Evolutionary conservation across 2,329 filamentous ascomycete genomes (phyloP).

Genomic region (Neopestalotiopsis clavispora): DNA sequence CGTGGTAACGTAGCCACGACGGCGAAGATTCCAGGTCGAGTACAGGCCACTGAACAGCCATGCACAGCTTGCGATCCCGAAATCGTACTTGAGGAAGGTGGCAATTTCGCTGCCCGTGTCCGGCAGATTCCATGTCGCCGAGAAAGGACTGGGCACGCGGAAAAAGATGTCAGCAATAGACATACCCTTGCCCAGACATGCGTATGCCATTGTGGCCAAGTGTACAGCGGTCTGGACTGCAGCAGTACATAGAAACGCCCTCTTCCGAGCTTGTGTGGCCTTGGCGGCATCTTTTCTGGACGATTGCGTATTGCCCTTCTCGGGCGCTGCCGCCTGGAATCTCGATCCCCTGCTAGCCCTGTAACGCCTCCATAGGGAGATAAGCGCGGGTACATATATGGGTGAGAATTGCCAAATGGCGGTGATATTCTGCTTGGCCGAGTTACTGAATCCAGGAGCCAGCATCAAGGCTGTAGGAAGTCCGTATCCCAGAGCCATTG

Average conservation of each 20-base stretch:
- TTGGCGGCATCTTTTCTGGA: background rate
- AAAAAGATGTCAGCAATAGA: slow-evolving; percentile 12
- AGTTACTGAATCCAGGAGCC: slow-evolving; percentile 12
- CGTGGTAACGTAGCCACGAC: slow-evolving; percentile 28
- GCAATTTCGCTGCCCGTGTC: slow-evolving; percentile 7
- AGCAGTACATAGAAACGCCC: slow-evolving; percentile 17
- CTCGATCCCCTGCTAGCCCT: background rate
- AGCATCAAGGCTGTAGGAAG: slow-evolving; percentile 23
- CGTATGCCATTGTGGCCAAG: slow-evolving; percentile 17
- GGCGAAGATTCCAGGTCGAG: slow-evolving; percentile 29
- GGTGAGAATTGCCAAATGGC: slow-evolving; percentile 16
- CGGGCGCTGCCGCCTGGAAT: background rate
- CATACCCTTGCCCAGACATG: slow-evolving; percentile 7
- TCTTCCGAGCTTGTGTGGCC: slow-evolving; percentile 20
- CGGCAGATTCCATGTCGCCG: background rate
- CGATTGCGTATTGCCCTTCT: background rate
- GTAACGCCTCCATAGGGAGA: background rate
- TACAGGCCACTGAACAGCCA: slow-evolving; percentile 22
- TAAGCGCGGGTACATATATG: slow-evolving; percentile 14
- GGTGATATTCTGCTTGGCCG: slow-evolving; percentile 7
- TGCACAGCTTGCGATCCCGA: background rate
- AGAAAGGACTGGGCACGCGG: background rate
- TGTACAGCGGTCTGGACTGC: slow-evolving; percentile 18
- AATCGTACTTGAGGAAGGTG: slow-evolving; percentile 5
- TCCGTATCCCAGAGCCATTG: slow-evolving; percentile 23